Evolutionary conservation across 2,329 filamentous ascomycete genomes (phyloP).

Genomic region (Sarocladiaceae sp.): DNA sequence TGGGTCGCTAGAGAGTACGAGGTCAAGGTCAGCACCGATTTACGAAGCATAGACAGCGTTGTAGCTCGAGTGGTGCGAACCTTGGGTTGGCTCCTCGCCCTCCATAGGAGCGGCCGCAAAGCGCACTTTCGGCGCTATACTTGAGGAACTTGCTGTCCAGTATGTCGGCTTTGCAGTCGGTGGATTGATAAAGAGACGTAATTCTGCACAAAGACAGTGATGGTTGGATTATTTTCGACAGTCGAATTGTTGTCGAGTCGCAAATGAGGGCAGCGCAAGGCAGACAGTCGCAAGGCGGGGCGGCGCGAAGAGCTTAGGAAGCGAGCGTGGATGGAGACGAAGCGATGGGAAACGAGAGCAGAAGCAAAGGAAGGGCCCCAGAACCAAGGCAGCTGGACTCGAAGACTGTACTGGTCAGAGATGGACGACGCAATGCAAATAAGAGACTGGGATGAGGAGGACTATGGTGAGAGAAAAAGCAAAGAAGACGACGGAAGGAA

Average conservation of each 20-base stretch:
- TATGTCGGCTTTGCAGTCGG: neutral
- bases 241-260: neutral
- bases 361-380: neutral
- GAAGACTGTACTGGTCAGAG: neutral
- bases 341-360: no score
- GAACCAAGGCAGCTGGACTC: neutral
- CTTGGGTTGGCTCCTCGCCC: slow-evolving; percentile 38
- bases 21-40: slow-evolving; percentile 13
- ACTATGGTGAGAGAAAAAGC: neutral
- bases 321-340: neutral
- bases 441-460: slow-evolving; percentile 1
- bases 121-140: slow-evolving; percentile 15
- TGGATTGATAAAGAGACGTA: no score
- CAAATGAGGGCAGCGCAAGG: neutral
- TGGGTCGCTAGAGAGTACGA: slow-evolving; percentile 57
- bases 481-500: neutral
- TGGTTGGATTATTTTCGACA: no score
- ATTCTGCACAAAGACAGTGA: no score
- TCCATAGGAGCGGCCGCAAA: slow-evolving; percentile 32
- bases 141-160: neutral
- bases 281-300: neutral
- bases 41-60: neutral
- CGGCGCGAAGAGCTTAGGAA: slow-evolving; percentile 1
- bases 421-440: slow-evolving; percentile 3
- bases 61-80: slow-evolving; percentile 17